Evolutionary conservation across 805 yeast species (phyloP).

Genomic region (Candida qinlingensis): DNA sequence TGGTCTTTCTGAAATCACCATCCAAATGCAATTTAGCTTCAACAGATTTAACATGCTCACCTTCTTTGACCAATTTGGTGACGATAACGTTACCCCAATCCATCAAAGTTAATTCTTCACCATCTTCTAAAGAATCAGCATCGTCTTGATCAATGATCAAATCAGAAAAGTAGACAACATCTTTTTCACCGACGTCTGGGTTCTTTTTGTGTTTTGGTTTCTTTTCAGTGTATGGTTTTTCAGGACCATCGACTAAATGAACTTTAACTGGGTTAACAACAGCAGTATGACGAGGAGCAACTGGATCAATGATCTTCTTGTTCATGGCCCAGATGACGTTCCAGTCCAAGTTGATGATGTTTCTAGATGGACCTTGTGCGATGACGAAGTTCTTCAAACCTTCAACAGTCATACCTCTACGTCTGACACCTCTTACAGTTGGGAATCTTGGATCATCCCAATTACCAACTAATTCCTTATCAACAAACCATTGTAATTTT

Average conservation of each 20-base stretch:
- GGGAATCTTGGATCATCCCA: conserved; percentile 99
- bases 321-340: conserved; percentile 95
- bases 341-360: conserved; percentile 97
- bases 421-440: conserved; percentile 97
- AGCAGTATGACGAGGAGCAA: conserved; percentile 94
- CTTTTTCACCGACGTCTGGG: conserved; percentile 76
- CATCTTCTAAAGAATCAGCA: conserved; percentile 65
- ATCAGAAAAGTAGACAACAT: conserved; percentile 59
- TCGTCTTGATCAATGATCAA: conserved; percentile 84
- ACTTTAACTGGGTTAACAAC: conserved; percentile 70
- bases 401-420: conserved; percentile 99
- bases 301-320: conserved; percentile 94
- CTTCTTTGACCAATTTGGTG: conserved; percentile 61
- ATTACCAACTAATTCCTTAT: conserved; percentile 75
- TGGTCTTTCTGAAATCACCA: conserved; percentile 96
- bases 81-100: conserved; percentile 97
- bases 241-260: conserved; percentile 64
- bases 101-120: conserved; percentile 96
- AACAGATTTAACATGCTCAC: conserved; percentile 51
- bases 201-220: conserved; percentile 95
- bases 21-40: conserved; percentile 81
- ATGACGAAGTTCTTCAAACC: conserved; percentile 91
- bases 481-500: conserved; percentile 98
- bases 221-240: conserved; percentile 53
- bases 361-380: conserved; percentile 96